Evolutionary conservation across 2,329 filamentous ascomycete species (phyloP).

Genomic region (Pseudopithomyces maydicus): DNA sequence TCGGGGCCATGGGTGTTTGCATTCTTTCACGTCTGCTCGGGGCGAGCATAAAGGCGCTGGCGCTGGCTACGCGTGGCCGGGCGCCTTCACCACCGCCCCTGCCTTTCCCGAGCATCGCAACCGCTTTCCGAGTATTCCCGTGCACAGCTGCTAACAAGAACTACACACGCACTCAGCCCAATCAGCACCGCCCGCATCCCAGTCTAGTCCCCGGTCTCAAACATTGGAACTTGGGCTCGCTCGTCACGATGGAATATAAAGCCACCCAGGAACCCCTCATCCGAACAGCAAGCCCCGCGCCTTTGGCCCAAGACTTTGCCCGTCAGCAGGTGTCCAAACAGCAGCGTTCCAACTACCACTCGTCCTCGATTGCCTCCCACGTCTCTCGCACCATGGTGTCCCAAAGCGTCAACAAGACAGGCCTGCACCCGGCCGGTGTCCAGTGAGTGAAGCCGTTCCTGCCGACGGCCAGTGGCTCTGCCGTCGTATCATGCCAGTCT

Average conservation of each 20-base stretch:
- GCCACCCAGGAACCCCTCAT: constrained; percentile 40
- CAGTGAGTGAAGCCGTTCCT: constrained; percentile 65
- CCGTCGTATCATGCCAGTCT: constrained; percentile 10
- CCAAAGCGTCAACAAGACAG: constrained; percentile 82
- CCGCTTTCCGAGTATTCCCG: constrained; percentile 15
- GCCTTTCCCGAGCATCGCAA: constrained; percentile 9
- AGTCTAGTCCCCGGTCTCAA: constrained; percentile 30
- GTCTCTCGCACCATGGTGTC: constrained; percentile 46
- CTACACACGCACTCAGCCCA: constrained; percentile 20
- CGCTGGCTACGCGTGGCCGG: constrained; percentile 11
- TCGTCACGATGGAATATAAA: constrained; percentile 45
- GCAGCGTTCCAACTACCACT: constrained; percentile 63
- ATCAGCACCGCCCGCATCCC: constrained; percentile 25
- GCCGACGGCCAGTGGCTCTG: neutral
- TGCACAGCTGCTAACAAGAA: constrained; percentile 1
- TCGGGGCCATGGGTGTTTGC: constrained; percentile 9
- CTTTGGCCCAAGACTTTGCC: constrained; percentile 60
- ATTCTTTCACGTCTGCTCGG: neutral
- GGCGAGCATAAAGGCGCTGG: constrained; percentile 9
- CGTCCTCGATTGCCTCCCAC: constrained; percentile 55
- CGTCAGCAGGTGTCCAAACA: constrained; percentile 63
- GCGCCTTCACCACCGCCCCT: constrained; percentile 1
- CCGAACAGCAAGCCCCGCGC: constrained; percentile 48
- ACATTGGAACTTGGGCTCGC: constrained; percentile 26
- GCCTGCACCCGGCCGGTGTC: constrained; percentile 87